Evolutionary conservation across 306 rosid genomes (phyloP), one percentile per base, ranked within the genome.

Genomic region (Pterocarpus macrocarpus): DNA sequence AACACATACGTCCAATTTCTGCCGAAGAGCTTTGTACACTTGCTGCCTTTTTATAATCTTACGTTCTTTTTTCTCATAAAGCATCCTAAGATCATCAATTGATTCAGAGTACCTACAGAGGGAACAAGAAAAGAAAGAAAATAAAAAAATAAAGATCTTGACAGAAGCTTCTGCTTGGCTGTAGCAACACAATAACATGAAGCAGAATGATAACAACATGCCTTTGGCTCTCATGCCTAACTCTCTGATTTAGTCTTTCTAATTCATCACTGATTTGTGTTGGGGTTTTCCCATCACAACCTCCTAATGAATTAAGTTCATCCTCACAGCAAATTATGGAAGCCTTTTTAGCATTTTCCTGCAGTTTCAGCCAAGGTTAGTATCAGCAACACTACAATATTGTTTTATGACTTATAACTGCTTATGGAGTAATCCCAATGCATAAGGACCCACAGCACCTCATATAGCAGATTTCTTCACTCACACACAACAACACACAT

Each of bases 211-310:
- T 47, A 38, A 66, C 52, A 69, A 4, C 69, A 77, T 69, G 85
- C 98, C 94, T 84, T 74, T 83, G 88, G 64, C 91, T 92, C 86
- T 94, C 97, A 30, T 82, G 91, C 84, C 67, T 76, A 76, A 91
- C 91, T 79, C 87, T 87, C 81, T 83, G 89, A 64, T 87, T 83
- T 71, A 92, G 81, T 77, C 86, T 82, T 58, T 86, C 89, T 81
- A 94, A 22, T 77, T 86, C 91, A 13, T 90, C 89, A 71, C 92
- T 94, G 79, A 92, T 90, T 81, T 92, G 90, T 81, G 89, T 97
- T 6, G 97, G 95, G 39, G 90, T 91, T 85, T 87, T 80, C 83
- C 90, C 91, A 69, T 86, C 88, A 67, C 88, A 88, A 63, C 86
- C 93, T 74, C 92, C 93, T 47, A 89, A 79, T 22, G 89, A 87